These are phyloP conservation scores for Selaginella tamariscina DNA, from an alignment of 75 land plant species.

Conservation along the genomic window DNA sequence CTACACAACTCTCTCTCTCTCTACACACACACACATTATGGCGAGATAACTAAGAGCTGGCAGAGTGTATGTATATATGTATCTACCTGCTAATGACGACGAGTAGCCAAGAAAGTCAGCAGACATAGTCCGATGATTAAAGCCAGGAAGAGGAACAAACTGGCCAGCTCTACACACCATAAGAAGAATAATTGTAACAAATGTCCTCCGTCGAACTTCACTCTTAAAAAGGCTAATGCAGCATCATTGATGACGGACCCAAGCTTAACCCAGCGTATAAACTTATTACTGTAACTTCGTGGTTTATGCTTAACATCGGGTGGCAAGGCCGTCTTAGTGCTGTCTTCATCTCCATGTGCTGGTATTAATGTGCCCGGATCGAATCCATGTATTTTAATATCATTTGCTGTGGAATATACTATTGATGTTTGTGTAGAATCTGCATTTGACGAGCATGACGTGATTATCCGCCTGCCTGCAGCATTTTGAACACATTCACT, in stretches of 20 bases:
- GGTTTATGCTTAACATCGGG: neutral
- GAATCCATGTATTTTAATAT: neutral
- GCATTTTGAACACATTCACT: too few species aligned
- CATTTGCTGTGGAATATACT: neutral
- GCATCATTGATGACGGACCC: conserved; percentile 60
- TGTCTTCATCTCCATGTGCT: neutral
- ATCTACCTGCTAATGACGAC: neutral
- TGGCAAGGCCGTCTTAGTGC: neutral
- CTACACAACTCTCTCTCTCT: too few species aligned
- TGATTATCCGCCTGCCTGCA: too few species aligned
- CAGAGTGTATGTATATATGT: neutral
- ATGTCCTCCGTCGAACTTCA: conserved; percentile 74
- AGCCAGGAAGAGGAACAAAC: conserved; percentile 88
- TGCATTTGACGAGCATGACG: too few species aligned
- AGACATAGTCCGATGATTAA: conserved; percentile 77
- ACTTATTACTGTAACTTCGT: conserved; percentile 45
- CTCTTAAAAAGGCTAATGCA: conserved; percentile 79
- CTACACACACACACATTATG: neutral
- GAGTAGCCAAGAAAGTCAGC: conserved; percentile 57
- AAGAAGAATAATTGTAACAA: conserved; percentile 59
- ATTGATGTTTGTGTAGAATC: too few species aligned
- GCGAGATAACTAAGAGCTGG: neutral
- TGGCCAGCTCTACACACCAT: conserved; percentile 73
- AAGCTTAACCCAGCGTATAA: conserved; percentile 58
- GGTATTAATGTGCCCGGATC: neutral